phyloP scores from a whole-genome alignment of 2,329 filamentous ascomycete genomes.

The Talaromyces marneffei region DNA sequence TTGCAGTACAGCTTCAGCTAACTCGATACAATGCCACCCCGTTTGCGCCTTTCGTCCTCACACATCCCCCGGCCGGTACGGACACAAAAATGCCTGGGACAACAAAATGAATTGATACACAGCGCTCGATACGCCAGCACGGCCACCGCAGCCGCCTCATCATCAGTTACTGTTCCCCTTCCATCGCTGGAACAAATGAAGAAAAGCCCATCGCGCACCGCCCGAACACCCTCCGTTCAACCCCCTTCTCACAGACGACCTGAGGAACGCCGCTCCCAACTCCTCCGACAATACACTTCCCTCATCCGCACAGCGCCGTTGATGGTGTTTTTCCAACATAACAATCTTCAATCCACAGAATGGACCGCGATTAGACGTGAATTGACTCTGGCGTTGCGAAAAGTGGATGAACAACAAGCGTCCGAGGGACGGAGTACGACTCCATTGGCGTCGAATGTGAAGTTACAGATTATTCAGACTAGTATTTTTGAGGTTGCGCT shows the following conservation, averaged over 20 bases:
- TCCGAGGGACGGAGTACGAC: slow-evolving; percentile 42
- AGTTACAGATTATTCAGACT: slow-evolving; percentile 79
- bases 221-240: slow-evolving; percentile 54
- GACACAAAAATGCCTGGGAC: slow-evolving; percentile 34
- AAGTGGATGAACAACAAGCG: slow-evolving; percentile 63
- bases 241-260: slow-evolving; percentile 82
- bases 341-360: slow-evolving; percentile 68
- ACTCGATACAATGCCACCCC: slow-evolving; percentile 47
- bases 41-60: slow-evolving; percentile 40
- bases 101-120: slow-evolving; percentile 36
- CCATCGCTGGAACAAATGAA: slow-evolving; percentile 48
- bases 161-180: slow-evolving; percentile 36
- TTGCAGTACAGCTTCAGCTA: not conserved
- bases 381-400: slow-evolving; percentile 54
- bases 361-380: slow-evolving; percentile 69
- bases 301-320: slow-evolving; percentile 78
- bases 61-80: slow-evolving; percentile 32
- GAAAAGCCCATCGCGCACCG: slow-evolving; percentile 13
- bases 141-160: slow-evolving; percentile 47
- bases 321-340: slow-evolving; percentile 80
- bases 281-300: slow-evolving; percentile 80
- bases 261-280: slow-evolving; percentile 83
- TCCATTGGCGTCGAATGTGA: slow-evolving; percentile 55
- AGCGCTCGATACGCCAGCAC: slow-evolving; percentile 28
- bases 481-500: slow-evolving; percentile 83